These are phyloP conservation scores for Arthrobotrys sphaeroides DNA, from an alignment of 2,329 filamentous ascomycete genomes.

Conservation along the genomic window DNA sequence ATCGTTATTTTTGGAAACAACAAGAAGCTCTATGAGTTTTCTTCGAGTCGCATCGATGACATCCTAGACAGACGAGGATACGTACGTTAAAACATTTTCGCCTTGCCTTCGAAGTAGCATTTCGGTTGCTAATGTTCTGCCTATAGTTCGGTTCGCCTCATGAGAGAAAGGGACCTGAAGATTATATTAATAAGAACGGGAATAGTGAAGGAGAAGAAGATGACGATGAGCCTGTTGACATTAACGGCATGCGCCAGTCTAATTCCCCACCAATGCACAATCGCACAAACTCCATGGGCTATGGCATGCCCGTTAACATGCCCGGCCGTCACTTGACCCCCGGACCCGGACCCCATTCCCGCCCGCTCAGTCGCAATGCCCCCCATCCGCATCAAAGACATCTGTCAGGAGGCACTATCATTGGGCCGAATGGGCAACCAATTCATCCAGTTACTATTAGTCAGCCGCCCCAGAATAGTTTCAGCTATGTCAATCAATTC, in stretches of 20 bases:
- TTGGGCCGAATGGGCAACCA: slow-evolving; percentile 47
- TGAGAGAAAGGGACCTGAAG: slow-evolving; percentile 93
- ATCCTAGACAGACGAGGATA: slow-evolving; percentile 89
- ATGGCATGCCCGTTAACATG: slow-evolving; percentile 27
- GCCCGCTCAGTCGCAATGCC: slow-evolving; percentile 49
- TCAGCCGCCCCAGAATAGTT: slow-evolving; percentile 42
- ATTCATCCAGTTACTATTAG: slow-evolving; percentile 45
- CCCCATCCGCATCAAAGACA: slow-evolving; percentile 50
- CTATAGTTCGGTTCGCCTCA: slow-evolving; percentile 86
- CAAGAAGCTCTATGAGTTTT: slow-evolving; percentile 99
- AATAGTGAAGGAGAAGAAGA: slow-evolving; percentile 83
- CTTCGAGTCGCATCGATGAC: slow-evolving; percentile 90
- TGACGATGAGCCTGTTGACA: slow-evolving; percentile 70
- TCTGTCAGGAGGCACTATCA: slow-evolving; percentile 36
- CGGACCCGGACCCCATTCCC: slow-evolving; percentile 33
- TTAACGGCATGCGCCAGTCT: slow-evolving; percentile 51
- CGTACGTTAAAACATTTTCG: slow-evolving; percentile 68
- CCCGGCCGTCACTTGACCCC: slow-evolving; percentile 46
- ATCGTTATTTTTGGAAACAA: slow-evolving; percentile 99
- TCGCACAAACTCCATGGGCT: slow-evolving; percentile 54
- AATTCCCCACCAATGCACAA: slow-evolving; percentile 76
- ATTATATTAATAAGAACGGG: slow-evolving; percentile 82
- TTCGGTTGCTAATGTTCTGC: background rate
- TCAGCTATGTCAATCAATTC: slow-evolving; percentile 50
- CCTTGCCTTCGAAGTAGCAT: background rate